Conservation (phyloP, 2,329 filamentous ascomycete genomes). For the Fusarium caatingaense region DNA sequence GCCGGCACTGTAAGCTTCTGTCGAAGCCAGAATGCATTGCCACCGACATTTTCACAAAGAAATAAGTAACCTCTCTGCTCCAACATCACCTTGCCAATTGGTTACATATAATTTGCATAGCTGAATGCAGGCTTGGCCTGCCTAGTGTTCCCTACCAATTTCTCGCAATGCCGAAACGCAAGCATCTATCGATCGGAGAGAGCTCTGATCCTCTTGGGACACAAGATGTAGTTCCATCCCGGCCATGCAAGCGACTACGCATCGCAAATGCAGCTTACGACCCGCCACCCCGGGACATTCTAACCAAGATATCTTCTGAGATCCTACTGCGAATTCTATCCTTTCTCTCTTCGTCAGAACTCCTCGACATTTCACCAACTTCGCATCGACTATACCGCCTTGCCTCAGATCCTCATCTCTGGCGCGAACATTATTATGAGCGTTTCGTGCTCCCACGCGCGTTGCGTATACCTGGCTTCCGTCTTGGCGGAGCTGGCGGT, state of each 20-base stretch:
- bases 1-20: slow-evolving; percentile 1
- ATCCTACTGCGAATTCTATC: slow-evolving; percentile 86
- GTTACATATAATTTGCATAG: neutral
- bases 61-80: neutral
- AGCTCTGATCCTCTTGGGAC: neutral
- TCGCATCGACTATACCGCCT: slow-evolving; percentile 80
- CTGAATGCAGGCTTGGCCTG: slow-evolving; percentile 29
- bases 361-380: slow-evolving; percentile 72
- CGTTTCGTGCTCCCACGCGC: slow-evolving; percentile 87
- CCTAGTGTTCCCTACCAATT: neutral
- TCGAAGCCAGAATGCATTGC: slow-evolving; percentile 28
- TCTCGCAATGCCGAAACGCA: slow-evolving; percentile 45
- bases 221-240: slow-evolving; percentile 7
- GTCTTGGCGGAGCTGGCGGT: slow-evolving; percentile 47
- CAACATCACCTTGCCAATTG: neutral
- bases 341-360: slow-evolving; percentile 74
- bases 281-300: slow-evolving; percentile 60
- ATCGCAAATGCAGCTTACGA: slow-evolving; percentile 16
- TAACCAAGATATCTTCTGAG: slow-evolving; percentile 86
- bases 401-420: slow-evolving; percentile 85
- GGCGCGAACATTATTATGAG: slow-evolving; percentile 89
- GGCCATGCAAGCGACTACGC: slow-evolving; percentile 42
- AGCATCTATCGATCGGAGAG: slow-evolving; percentile 24
- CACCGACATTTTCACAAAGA: slow-evolving; percentile 42
- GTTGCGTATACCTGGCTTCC: slow-evolving; percentile 76